A percentile compares a stretch with the other conserved stretches of the same genome.
Evolutionary conservation across 2,329 filamentous ascomycete genomes (phyloP).

Genomic region (Ilyonectria mors-panacis): DNA sequence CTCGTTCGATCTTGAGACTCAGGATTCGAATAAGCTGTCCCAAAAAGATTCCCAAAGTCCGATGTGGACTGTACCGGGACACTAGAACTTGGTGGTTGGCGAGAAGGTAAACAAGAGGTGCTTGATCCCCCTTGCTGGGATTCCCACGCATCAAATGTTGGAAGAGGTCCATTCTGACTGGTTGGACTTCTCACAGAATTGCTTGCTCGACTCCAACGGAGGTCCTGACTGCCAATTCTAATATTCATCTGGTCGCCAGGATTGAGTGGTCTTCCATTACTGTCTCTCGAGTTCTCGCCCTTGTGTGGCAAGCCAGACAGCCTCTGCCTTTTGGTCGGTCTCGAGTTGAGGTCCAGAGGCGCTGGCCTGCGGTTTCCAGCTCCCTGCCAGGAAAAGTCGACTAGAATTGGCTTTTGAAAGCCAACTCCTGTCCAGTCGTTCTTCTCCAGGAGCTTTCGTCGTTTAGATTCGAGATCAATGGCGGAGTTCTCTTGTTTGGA

Average conservation of each 20-base stretch:
- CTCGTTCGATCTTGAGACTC: not conserved
- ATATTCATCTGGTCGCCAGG: conserved; percentile 40
- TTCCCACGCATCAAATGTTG: conserved; percentile 7
- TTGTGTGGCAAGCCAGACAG: not conserved
- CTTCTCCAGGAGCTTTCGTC: conserved; percentile 45
- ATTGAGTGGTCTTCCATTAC: not conserved
- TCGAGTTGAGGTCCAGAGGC: not conserved
- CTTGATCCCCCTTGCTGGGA: conserved; percentile 5
- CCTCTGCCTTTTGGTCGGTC: not conserved
- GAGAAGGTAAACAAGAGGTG: conserved; percentile 1
- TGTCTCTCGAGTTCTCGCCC: no score
- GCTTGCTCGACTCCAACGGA: conserved; percentile 49
- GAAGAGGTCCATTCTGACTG: conserved; percentile 10
- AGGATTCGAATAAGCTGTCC: not conserved
- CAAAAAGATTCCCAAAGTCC: no score
- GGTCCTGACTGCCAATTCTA: conserved; percentile 47
- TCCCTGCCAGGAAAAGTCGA: conserved; percentile 39
- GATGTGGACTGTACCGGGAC: not conserved
- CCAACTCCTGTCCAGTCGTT: conserved; percentile 52
- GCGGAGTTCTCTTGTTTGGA: conserved; percentile 1
- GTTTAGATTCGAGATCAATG: conserved; percentile 42
- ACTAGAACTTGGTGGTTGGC: not conserved
- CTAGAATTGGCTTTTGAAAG: conserved; percentile 49
- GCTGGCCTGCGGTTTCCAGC: conserved; percentile 13
- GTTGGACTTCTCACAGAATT: conserved; percentile 46